Conservation (phyloP, 306 rosid genomes). For the Vigna reflexopilosa region DNA sequence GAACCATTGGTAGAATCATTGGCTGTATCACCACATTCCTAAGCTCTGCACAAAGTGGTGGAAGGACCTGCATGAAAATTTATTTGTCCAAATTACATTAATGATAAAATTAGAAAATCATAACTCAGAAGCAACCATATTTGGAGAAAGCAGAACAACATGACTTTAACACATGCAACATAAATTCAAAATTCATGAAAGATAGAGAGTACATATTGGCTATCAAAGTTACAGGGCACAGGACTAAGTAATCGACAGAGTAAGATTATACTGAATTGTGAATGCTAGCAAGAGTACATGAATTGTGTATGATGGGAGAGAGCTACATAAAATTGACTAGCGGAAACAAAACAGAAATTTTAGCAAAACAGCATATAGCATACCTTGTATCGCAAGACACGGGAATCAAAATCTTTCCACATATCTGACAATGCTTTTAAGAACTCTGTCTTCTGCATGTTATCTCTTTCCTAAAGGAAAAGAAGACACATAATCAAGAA, state of each 20-base stretch:
- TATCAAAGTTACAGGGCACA: neutral
- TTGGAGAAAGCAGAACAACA: neutral
- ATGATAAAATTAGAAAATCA: slow-evolving; percentile 24
- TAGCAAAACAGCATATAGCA: slow-evolving; percentile 47
- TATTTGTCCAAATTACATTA: slow-evolving; percentile 36
- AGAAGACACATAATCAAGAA: slow-evolving; percentile 33
- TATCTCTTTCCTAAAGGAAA: slow-evolving; percentile 92
- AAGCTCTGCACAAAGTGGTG: slow-evolving; percentile 99
- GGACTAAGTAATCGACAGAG: slow-evolving; percentile 7
- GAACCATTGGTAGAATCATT: slow-evolving; percentile 99
- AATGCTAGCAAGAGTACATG: neutral
- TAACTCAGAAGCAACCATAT: slow-evolving; percentile 10
- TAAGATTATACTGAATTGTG: slow-evolving; percentile 14
- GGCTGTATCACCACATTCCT: slow-evolving; percentile 98
- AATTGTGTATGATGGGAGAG: slow-evolving; percentile 20
- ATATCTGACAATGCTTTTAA: slow-evolving; percentile 93
- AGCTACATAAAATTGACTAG: slow-evolving; percentile 34
- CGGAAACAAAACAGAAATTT: slow-evolving; percentile 30
- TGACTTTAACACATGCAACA: neutral
- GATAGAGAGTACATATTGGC: slow-evolving; percentile 3
- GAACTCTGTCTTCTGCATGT: slow-evolving; percentile 98
- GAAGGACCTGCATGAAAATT: slow-evolving; percentile 78
- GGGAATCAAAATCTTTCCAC: slow-evolving; percentile 99
- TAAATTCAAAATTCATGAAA: slow-evolving; percentile 16
- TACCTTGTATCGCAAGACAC: slow-evolving; percentile 95